A percentile compares a stretch with the other conserved stretches of the same genome.
Evolutionary conservation across 2,329 filamentous ascomycete species (phyloP).

Genomic region (Pseudocercospora eumusae): DNA sequence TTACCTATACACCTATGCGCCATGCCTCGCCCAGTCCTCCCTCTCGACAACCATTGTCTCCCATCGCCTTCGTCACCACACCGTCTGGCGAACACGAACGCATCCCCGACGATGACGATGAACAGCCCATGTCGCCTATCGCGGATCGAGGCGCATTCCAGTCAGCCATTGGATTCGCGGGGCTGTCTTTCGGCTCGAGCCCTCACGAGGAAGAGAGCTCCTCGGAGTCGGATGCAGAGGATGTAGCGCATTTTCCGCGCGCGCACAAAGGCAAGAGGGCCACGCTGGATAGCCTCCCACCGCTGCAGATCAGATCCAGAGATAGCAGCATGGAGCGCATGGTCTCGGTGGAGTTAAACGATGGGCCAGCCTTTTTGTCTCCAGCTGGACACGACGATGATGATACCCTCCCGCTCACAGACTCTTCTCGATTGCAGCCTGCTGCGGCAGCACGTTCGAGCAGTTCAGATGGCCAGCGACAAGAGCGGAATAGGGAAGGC

Average conservation of each 20-base stretch:
- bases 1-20: constrained; percentile 53
- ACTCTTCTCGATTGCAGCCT: constrained; percentile 57
- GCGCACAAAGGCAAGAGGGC: constrained; percentile 21
- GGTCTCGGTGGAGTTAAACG: constrained; percentile 53
- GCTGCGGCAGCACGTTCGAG: constrained; percentile 41
- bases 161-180: constrained; percentile 52
- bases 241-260: constrained; percentile 24
- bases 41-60: constrained; percentile 23
- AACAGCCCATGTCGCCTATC: constrained; percentile 45
- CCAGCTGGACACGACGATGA: constrained; percentile 48
- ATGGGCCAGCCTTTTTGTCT: constrained; percentile 57
- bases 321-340: constrained; percentile 33
- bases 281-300: constrained; percentile 33
- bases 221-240: constrained; percentile 25
- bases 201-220: constrained; percentile 24
- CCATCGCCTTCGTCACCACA: constrained; percentile 43
- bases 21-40: constrained; percentile 55
- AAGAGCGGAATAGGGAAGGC: constrained; percentile 45
- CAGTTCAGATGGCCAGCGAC: constrained; percentile 45
- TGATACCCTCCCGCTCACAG: constrained; percentile 62
- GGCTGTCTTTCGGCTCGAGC: constrained; percentile 43
- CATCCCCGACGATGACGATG: constrained; percentile 41
- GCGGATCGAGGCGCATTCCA: constrained; percentile 52
- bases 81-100: constrained; percentile 38
- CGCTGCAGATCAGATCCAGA: constrained; percentile 31